These are phyloP conservation scores for Phanerochaete sordida DNA, from an alignment of 768 basidiomycete genomes.

Conservation along the genomic window DNA sequence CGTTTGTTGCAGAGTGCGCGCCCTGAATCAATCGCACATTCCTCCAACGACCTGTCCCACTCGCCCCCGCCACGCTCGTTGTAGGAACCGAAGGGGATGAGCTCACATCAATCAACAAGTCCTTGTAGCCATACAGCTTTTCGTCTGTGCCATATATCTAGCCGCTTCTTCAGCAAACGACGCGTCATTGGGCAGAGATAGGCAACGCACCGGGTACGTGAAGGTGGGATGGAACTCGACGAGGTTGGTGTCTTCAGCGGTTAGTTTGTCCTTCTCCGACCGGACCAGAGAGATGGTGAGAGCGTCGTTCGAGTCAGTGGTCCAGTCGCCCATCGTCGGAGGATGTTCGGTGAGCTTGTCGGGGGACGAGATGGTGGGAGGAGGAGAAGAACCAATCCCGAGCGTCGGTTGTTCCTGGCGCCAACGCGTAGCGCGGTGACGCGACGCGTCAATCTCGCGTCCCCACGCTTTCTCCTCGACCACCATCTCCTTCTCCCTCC, in stretches of 20 bases:
- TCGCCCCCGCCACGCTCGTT: too few relatives aligned
- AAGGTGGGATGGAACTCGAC: conserved; percentile 81
- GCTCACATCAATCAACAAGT: conserved; percentile 74
- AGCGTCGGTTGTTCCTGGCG: background rate
- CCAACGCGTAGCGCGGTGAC: background rate
- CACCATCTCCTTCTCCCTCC: too few relatives aligned
- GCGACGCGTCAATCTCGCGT: background rate
- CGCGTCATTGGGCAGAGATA: background rate
- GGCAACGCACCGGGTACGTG: conserved; percentile 79
- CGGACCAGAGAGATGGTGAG: conserved; percentile 56
- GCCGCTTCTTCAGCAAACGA: background rate
- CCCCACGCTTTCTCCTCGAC: background rate
- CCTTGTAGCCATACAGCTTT: conserved; percentile 91
- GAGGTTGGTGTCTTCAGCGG: conserved; percentile 55
- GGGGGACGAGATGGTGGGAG: conserved; percentile 21
- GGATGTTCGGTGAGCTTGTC: conserved; percentile 13
- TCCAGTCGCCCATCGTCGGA: conserved; percentile 52
- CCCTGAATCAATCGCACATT: too few relatives aligned
- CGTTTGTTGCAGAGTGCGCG: too few relatives aligned
- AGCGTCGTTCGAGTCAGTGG: conserved; percentile 74
- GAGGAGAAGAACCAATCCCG: background rate
- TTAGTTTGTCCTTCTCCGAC: conserved; percentile 57
- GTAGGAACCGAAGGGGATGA: background rate
- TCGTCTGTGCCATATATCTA: conserved; percentile 96
- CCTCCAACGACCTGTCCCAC: too few relatives aligned